These are phyloP conservation scores for Pythium grandisporangium DNA, from an alignment of 352 stramenopile genomes.

Conservation along the genomic window DNA sequence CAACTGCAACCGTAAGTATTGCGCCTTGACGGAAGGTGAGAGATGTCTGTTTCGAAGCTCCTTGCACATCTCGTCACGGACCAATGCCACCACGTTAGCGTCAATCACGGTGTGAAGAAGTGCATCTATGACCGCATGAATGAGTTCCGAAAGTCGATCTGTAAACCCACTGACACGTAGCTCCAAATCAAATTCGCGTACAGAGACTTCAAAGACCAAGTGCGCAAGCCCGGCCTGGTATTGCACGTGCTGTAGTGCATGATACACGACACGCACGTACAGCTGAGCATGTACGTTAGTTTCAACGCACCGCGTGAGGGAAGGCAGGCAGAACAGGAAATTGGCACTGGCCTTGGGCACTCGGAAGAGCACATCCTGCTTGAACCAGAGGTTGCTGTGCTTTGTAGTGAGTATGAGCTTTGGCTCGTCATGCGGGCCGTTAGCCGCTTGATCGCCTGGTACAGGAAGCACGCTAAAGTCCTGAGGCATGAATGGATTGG, in stretches of 20 bases:
- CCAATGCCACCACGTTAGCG: conserved; percentile 26
- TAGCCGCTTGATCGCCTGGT: conserved; percentile 1
- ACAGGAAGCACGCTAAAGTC: conserved; percentile 38
- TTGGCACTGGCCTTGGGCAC: conserved; percentile 62
- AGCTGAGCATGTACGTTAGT: conserved; percentile 55
- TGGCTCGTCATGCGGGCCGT: conserved; percentile 16
- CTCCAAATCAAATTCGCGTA: conserved; percentile 63
- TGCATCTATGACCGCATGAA: conserved; percentile 29
- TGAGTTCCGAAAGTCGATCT: conserved; percentile 49
- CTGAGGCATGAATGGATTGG: conserved; percentile 66
- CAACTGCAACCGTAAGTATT: conserved; percentile 60
- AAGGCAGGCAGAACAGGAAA: conserved; percentile 50
- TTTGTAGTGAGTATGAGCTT: conserved; percentile 14
- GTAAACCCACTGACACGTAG: conserved; percentile 61
- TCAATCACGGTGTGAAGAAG: conserved; percentile 26
- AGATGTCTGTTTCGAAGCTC: conserved; percentile 64
- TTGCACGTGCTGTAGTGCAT: conserved; percentile 50
- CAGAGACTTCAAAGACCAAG: conserved; percentile 37
- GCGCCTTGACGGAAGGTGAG: conserved; percentile 52
- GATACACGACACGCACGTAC: conserved; percentile 53
- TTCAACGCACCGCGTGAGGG: conserved; percentile 23
- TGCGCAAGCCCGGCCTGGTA: conserved; percentile 60
- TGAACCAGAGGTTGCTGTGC: conserved; percentile 69
- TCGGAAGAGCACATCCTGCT: conserved; percentile 49
- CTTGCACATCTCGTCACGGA: conserved; percentile 45